phyloP scores from a whole-genome alignment of 257 asterid genomes.

The Nicotiana tomentosiformis region DNA sequence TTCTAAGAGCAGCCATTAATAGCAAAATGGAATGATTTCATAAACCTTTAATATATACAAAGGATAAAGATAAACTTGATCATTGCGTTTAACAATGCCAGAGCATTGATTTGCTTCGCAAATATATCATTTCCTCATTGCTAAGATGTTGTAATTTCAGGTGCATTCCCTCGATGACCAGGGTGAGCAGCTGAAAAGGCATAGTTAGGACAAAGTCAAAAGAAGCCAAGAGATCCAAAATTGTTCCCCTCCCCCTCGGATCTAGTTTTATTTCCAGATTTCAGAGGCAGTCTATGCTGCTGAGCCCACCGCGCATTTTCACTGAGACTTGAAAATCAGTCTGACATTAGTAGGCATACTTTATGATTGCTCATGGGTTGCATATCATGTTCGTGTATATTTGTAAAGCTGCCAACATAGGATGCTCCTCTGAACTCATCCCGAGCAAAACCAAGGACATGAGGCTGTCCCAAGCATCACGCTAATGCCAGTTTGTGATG shows the following conservation, averaged over 20 bases:
- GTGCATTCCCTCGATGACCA: neutral
- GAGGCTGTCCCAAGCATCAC: neutral
- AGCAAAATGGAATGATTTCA: neutral
- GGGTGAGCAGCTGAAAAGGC: neutral
- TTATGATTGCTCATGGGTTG: neutral
- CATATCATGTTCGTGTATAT: neutral
- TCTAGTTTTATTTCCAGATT: neutral
- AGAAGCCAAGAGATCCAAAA: neutral
- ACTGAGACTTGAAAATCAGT: neutral
- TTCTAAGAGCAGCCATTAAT: neutral
- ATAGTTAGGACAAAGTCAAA: neutral
- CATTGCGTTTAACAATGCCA: neutral
- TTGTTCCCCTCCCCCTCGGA: neutral
- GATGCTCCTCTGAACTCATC: neutral
- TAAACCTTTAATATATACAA: neutral
- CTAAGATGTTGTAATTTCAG: neutral
- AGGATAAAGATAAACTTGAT: neutral
- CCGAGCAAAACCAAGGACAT: neutral
- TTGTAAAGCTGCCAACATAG: neutral
- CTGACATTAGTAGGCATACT: neutral
- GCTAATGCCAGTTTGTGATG: neutral
- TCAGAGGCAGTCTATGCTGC: neutral
- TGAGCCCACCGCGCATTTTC: neutral
- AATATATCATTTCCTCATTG: neutral
- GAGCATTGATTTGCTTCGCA: conserved; percentile 10